phyloP scores from a whole-genome alignment of 306 rosid species.

The Cucurbita pepo region DNA sequence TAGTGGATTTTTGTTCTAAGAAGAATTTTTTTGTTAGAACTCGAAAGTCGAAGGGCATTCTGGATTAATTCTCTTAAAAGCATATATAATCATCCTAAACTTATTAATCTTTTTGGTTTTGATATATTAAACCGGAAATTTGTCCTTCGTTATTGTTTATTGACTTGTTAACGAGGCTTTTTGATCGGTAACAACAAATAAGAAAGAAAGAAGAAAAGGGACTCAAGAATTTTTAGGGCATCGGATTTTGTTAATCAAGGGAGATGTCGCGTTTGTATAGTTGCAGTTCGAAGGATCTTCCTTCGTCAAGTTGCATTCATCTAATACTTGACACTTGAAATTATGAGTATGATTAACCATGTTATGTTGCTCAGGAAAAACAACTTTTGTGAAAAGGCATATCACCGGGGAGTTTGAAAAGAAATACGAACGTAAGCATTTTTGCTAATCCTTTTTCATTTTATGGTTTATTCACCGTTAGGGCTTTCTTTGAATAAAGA shows the following conservation, averaged over 20 bases:
- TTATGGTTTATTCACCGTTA: not conserved
- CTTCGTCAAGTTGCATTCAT: not conserved
- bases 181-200: not conserved
- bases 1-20: not conserved
- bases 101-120: not conserved
- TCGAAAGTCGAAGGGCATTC: not conserved
- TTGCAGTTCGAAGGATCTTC: not conserved
- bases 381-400: conserved; percentile 69
- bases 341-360: not conserved
- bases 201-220: not conserved
- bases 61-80: not conserved
- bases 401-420: conserved; percentile 71
- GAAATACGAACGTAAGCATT: conserved; percentile 51
- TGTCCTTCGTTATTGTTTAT: not conserved
- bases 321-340: not conserved
- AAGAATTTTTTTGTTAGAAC: too few species aligned
- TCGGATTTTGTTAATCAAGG: not conserved
- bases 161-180: not conserved
- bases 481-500: not conserved
- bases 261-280: not conserved
- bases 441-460: not conserved
- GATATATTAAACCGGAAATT: not conserved
- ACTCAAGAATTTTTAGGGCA: not conserved
- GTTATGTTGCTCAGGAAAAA: conserved; percentile 35
- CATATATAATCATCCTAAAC: not conserved